Percentiles rank a stretch among this genome's conserved stretches.
phyloP scores from a whole-genome alignment of 257 asterid species.

The Solanum virginianum region DNA sequence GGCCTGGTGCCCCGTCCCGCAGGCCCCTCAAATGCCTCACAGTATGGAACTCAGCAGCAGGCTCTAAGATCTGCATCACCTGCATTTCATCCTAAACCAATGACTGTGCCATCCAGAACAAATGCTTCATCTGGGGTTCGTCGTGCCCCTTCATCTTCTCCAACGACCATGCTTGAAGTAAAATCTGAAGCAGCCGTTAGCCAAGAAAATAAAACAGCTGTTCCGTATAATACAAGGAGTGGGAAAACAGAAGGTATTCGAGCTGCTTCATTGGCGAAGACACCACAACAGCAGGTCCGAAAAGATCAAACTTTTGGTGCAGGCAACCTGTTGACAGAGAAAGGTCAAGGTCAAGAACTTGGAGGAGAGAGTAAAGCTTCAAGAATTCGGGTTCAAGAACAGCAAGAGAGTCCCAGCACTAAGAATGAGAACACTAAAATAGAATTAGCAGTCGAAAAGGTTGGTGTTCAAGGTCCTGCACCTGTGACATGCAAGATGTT shows the following conservation, averaged over 20 bases:
- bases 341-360: constrained; percentile 16
- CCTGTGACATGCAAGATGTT: constrained; percentile 6
- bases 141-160: not conserved
- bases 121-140: not conserved
- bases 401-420: constrained; percentile 1
- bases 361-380: constrained; percentile 6
- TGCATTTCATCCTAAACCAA: not conserved
- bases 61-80: not conserved
- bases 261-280: not conserved
- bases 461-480: not conserved
- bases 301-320: constrained; percentile 14
- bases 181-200: constrained; percentile 13
- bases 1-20: not conserved
- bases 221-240: not conserved
- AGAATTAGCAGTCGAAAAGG: constrained; percentile 8
- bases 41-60: not conserved
- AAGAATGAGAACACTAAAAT: not conserved
- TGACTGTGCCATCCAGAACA: not conserved
- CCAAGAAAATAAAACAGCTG: constrained; percentile 8
- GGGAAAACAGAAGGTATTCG: not conserved
- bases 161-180: constrained; percentile 3
- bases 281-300: constrained; percentile 10
- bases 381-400: constrained; percentile 4
- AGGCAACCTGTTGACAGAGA: constrained; percentile 10
- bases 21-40: not conserved